Percentiles rank a stretch among this genome's conserved stretches.
Evolutionary conservation across 345 rosid genomes (phyloP).

Genomic region (Ailanthus altissimus): DNA sequence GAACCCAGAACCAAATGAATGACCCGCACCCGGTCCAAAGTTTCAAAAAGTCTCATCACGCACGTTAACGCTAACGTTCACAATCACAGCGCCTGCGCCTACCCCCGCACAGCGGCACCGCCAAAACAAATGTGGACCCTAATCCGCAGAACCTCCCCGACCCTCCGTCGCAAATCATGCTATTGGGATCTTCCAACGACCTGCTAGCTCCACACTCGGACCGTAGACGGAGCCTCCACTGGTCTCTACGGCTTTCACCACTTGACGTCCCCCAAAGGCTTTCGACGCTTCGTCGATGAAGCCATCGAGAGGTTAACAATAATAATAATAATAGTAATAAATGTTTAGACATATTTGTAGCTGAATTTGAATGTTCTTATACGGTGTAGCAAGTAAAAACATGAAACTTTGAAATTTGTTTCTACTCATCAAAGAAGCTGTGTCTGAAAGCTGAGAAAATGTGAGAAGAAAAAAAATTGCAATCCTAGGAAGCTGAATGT

Average conservation of each 20-base stretch:
- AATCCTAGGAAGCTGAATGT: background rate
- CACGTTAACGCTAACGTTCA: background rate
- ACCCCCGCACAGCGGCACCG: background rate
- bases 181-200: slow-evolving; percentile 21
- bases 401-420: background rate
- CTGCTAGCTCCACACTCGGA: slow-evolving; percentile 41
- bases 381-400: background rate
- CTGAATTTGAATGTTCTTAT: background rate
- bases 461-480: background rate
- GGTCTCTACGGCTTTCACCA: slow-evolving; percentile 88
- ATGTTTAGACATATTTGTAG: background rate
- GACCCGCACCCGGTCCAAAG: background rate
- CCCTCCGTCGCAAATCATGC: slow-evolving; percentile 16
- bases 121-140: slow-evolving; percentile 40
- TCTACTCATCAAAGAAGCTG: too few relatives aligned
- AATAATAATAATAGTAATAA: background rate
- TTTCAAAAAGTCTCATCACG: background rate
- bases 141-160: slow-evolving; percentile 29
- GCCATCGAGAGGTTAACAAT: slow-evolving; percentile 66
- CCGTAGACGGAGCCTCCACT: slow-evolving; percentile 41
- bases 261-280: slow-evolving; percentile 76
- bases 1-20: too few relatives aligned
- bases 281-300: slow-evolving; percentile 80
- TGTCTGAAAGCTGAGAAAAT: background rate
- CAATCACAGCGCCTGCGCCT: background rate